These are phyloP conservation scores for Coprinellus aureogranulatus DNA, from an alignment of 768 basidiomycete species.

Conservation along the genomic window DNA sequence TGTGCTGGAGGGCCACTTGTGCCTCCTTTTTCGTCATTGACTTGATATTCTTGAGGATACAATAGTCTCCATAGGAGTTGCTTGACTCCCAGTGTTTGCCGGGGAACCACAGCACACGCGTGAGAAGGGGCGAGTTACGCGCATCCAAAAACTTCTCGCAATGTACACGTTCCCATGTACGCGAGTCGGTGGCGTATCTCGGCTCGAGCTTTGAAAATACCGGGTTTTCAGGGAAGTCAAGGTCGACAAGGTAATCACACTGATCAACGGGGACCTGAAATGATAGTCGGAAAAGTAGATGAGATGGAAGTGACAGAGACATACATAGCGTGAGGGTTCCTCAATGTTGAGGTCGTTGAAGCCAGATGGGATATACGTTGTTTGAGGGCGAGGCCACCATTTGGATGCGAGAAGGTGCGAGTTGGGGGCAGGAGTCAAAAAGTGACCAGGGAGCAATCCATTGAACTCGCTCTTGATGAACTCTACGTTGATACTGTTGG, in stretches of 20 bases:
- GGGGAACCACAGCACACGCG: constrained; percentile 81
- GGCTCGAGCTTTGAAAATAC: constrained; percentile 60
- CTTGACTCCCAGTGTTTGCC: constrained; percentile 60
- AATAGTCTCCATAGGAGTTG: constrained; percentile 89
- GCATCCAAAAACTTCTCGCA: constrained; percentile 87
- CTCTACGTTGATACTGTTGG: constrained; percentile 75
- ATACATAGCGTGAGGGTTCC: constrained; percentile 73
- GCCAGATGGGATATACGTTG: constrained; percentile 54
- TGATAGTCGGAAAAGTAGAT: constrained; percentile 4
- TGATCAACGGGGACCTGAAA: constrained; percentile 61
- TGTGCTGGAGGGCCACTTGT: constrained; percentile 16
- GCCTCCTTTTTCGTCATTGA: constrained; percentile 36
- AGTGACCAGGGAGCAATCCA: constrained; percentile 85
- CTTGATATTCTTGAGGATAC: constrained; percentile 69
- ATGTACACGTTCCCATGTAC: constrained; percentile 76
- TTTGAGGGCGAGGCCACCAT: constrained; percentile 63
- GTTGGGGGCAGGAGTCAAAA: constrained; percentile 27
- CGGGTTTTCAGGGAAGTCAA: constrained; percentile 78
- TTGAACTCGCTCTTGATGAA: constrained; percentile 92
- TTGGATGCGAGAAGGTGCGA: constrained; percentile 1
- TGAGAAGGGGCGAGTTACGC: constrained; percentile 64
- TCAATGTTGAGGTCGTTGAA: constrained; percentile 90
- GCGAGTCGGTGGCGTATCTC: constrained; percentile 66
- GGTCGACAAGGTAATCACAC: constrained; percentile 90
- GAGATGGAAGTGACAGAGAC: constrained; percentile 11